A percentile compares a stretch with the other conserved stretches of the same genome.
These are phyloP conservation scores for Violaceomyces palustris DNA, from an alignment of 1,284 basidiomycete genomes.

Conservation along the genomic window DNA sequence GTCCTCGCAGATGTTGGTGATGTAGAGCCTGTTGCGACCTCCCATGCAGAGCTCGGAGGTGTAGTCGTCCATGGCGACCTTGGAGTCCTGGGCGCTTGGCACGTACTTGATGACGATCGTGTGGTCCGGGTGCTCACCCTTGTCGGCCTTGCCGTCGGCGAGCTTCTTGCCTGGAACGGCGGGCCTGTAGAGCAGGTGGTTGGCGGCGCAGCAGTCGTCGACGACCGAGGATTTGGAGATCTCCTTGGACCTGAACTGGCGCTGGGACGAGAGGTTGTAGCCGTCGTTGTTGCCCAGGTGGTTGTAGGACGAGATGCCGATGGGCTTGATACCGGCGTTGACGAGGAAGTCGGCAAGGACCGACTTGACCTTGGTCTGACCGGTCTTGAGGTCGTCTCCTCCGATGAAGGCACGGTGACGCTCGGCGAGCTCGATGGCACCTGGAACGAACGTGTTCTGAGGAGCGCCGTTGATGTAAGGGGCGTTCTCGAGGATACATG, in stretches of 20 bases:
- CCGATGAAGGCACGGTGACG: constrained; percentile 85
- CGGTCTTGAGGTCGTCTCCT: constrained; percentile 88
- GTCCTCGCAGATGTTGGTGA: constrained; percentile 61
- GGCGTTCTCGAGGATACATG: constrained; percentile 87
- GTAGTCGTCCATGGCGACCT: constrained; percentile 89
- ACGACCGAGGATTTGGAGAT: constrained; percentile 82
- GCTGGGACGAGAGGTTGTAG: constrained; percentile 80
- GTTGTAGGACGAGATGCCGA: constrained; percentile 95
- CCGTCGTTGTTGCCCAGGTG: constrained; percentile 98
- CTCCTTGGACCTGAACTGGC: constrained; percentile 96
- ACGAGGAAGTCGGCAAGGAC: constrained; percentile 97
- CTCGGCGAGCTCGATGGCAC: constrained; percentile 88
- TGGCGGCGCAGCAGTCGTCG: constrained; percentile 67
- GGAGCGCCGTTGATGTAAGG: constrained; percentile 97
- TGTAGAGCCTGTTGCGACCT: constrained; percentile 55
- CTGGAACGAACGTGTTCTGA: constrained; percentile 98
- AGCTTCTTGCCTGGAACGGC: constrained; percentile 54
- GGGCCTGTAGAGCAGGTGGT: constrained; percentile 82
- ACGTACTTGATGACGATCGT: constrained; percentile 67
- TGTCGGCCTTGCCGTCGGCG: constrained; percentile 58
- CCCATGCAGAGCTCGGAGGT: constrained; percentile 75
- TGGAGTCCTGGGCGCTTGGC: constrained; percentile 87
- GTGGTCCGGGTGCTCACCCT: constrained; percentile 94
- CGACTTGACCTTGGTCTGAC: constrained; percentile 63
- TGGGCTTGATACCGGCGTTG: constrained; percentile 96